Base-by-base conservation (phyloP, 2,329 filamentous ascomycete genomes). In the Tolypocladium tropicale region DNA sequence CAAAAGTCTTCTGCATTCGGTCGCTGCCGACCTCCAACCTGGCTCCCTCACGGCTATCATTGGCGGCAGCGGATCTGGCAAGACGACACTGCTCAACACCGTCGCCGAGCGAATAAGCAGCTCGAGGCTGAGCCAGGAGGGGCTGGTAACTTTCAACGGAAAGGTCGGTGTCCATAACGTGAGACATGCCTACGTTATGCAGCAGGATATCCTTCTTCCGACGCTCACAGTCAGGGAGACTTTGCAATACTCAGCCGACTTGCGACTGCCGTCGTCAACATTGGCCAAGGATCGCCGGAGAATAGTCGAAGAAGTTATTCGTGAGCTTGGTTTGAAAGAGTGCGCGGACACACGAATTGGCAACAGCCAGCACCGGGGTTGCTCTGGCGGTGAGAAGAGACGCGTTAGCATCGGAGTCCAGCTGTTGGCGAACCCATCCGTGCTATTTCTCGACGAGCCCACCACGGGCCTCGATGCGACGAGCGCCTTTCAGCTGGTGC, bases 391-490 rank as follows among this genome's bases (percentile, higher is more conserved):
- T 3, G 89, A 92, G 68, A 91, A 90, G 73, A 77, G 88, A 59
- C 76, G 88, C 34, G 86, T 86, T 0, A 90, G 86, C 59, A 88
- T 92, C 52, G 88, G 87, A 2, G 87, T 92, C 5, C 88, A 91
- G 68, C 76, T 92, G 56, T 74, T 92, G n/a, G 83, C 86, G 5
- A 92, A 91, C 65, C 88, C 89, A 1, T 89, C 86, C 6, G 79
- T 92, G 1, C 72, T 92, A 7, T 91, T 90, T 67, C 78, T 90
- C 25, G 89, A 93, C 63, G 89, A 92, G 63, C 88, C 88, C 0
- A 92, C 89, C 0, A 91, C 88, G 1, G 87, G 86, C 0, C 75
- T 92, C 9, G 88, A 92, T 70, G 86, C 88, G 0, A 89, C 86
- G 2, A 90, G 85, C 64, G 88, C 88, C 0, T 89, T 83, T 62